Conservation (phyloP, 225 moss, liverwort and hornwort genomes). For the Physcomitrium patens region DNA sequence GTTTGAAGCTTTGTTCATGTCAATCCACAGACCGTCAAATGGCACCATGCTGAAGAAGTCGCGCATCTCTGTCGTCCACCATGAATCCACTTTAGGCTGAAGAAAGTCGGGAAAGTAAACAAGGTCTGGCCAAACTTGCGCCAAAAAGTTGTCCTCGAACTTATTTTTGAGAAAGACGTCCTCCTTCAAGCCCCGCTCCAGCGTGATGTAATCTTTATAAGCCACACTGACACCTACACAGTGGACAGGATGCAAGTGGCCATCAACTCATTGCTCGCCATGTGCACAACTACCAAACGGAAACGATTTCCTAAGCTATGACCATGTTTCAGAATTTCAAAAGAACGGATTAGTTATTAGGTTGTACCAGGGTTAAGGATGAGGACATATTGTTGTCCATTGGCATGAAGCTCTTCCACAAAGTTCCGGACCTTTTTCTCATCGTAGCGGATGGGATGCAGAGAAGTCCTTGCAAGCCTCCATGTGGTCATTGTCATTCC, state of each 20-base stretch:
- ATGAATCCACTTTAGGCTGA: conserved; percentile 64
- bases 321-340: neutral
- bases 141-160: conserved; percentile 63
- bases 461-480: conserved; percentile 74
- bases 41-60: conserved; percentile 60
- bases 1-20: conserved; percentile 96
- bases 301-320: neutral
- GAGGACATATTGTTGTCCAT: conserved; percentile 74
- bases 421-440: conserved; percentile 52
- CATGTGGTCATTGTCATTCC: conserved; percentile 97
- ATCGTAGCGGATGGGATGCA: conserved; percentile 70
- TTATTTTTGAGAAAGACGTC: conserved; percentile 79
- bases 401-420: conserved; percentile 66
- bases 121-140: conserved; percentile 93
- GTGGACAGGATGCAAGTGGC: no score
- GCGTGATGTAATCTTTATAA: conserved; percentile 54
- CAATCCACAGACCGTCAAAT: conserved; percentile 94
- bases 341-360: neutral
- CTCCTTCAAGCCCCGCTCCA: conserved; percentile 57
- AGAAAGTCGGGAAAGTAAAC: conserved; percentile 87
- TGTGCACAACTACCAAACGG: neutral
- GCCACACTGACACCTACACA: conserved; percentile 63
- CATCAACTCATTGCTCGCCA: neutral
- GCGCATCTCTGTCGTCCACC: conserved; percentile 76
- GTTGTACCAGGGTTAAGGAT: conserved; percentile 83